phyloP scores from a whole-genome alignment of 345 rosid species.

The Viola odorata region DNA sequence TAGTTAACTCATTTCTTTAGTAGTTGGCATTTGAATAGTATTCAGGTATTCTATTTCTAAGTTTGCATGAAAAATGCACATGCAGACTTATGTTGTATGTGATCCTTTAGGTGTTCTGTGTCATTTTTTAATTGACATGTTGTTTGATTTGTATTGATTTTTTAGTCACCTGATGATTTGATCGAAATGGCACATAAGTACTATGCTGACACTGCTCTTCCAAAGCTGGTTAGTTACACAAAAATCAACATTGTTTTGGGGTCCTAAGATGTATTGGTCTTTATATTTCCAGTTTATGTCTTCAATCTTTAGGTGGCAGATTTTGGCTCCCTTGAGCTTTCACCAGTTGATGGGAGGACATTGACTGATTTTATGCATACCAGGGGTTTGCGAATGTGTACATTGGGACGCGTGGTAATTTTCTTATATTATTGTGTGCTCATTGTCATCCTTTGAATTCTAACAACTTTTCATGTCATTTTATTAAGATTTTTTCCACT shows the following conservation, averaged over 20 bases:
- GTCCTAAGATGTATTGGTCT: slow-evolving; percentile 4
- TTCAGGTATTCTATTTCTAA: neutral
- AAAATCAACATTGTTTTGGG: slow-evolving; percentile 1
- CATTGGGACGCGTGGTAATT: slow-evolving; percentile 34
- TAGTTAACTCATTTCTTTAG: neutral
- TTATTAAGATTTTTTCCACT: neutral
- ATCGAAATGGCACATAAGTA: slow-evolving; percentile 30
- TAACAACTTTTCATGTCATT: neutral
- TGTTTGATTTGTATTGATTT: slow-evolving; percentile 6
- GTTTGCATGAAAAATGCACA: neutral
- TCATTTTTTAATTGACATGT: slow-evolving; percentile 3
- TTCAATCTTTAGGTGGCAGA: slow-evolving; percentile 20
- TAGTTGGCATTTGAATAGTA: slow-evolving; percentile 12
- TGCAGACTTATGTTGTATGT: neutral
- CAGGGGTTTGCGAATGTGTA: slow-evolving; percentile 32
- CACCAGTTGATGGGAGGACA: slow-evolving; percentile 29
- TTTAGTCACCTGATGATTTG: slow-evolving; percentile 27
- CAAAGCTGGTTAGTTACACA: slow-evolving; percentile 36
- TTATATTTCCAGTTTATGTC: slow-evolving; percentile 15
- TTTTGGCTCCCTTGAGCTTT: slow-evolving; percentile 22
- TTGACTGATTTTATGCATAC: slow-evolving; percentile 36
- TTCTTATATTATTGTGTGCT: neutral
- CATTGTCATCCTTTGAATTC: neutral
- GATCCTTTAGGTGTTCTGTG: neutral
- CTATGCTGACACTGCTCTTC: slow-evolving; percentile 27